Percentiles rank a stretch among this genome's conserved stretches.
Conservation (phyloP, 1,284 basidiomycete genomes). For the Trichosporon asahii region DNA sequence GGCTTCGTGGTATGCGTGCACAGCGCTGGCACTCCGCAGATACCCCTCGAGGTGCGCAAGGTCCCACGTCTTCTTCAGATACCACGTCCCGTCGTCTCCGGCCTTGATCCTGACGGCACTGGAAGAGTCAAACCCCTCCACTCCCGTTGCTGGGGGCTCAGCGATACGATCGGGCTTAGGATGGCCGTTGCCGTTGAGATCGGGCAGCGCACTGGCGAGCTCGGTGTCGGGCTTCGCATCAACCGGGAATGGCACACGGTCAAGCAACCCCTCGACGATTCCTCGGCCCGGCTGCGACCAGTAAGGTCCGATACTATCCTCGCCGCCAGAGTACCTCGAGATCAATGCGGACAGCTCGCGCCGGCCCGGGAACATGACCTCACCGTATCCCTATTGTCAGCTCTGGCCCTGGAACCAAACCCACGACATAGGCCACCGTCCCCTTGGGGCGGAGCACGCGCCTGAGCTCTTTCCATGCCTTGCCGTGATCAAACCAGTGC, state of each 20-base stretch:
- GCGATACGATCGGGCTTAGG: constrained; percentile 16
- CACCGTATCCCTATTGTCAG: constrained; percentile 65
- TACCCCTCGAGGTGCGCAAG: constrained; percentile 67
- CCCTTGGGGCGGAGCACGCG: constrained; percentile 66
- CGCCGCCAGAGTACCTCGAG: constrained; percentile 31
- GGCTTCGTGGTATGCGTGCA: constrained; percentile 66
- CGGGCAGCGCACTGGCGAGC: constrained; percentile 46
- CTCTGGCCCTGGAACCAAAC: constrained; percentile 21
- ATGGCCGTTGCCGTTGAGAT: constrained; percentile 52
- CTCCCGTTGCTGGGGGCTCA: constrained; percentile 5
- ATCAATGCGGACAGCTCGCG: constrained; percentile 63
- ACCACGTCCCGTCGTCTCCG: constrained; percentile 52
- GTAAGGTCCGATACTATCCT: constrained; percentile 64
- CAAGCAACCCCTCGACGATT: constrained; percentile 68
- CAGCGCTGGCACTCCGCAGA: constrained; percentile 67
- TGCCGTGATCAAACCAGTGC: constrained; percentile 79
- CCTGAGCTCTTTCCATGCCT: constrained; percentile 66
- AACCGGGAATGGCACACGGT: constrained; percentile 63
- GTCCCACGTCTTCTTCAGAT: constrained; percentile 62
- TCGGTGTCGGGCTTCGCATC: neutral
- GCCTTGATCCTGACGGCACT: constrained; percentile 32
- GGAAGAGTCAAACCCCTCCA: constrained; percentile 41
- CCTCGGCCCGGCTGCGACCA: constrained; percentile 77
- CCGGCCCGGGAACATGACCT: constrained; percentile 65
- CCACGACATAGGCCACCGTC: constrained; percentile 71